Base-by-base conservation (phyloP, 2,329 filamentous ascomycete genomes). In the Hypomyces perniciosus region DNA sequence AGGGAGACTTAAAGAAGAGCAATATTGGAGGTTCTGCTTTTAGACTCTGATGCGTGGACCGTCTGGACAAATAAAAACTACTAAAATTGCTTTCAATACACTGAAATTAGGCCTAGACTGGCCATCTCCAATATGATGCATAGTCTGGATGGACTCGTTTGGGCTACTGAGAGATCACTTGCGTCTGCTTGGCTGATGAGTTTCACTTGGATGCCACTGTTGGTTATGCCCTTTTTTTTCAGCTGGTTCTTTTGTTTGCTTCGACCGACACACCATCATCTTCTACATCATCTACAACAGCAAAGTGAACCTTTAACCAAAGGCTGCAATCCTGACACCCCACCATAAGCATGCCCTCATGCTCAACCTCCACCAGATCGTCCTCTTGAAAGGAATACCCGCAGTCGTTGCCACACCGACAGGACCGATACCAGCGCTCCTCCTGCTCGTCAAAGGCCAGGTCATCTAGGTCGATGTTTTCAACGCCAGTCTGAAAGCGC, bases 251-350 rank as follows among this genome's bases (percentile, higher is more conserved):
- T 48, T 52, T 55, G 42, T 54, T 58, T 60, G 46, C 20, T 41
- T 43, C 44, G 6, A 41, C 33, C 2, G 8, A 4, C 20, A 57
- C 51, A 4, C 61, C 65, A 8, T 64, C 67, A 30, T 68, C 75
- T 33, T 57, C 53, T 6, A 62, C 65, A 8, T 64, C 67, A 28
- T 68, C 75, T 29, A 81, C 65, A 10, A 83, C 72, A 7, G 78
- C 80, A 70, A 85, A 86, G 46, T 82, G 74, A 35, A 86, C 80
- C 50, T 77, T 76, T 46, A 86, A 64, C 81, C 81, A 86, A 42
- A 86, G 68, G 61, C 83, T 86, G 57, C 83, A 86, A 59, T 85
- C 83, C 50, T 73, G 72, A 60, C 83, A 86, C 8, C 80, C 83
- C 38, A 86, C 81, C 63, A 84, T 72, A 43, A 86, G 65, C 61